Evolutionary conservation across 495 filamentous ascomycete species (phyloP).

Genomic region (Aspergillus mulundensis): DNA sequence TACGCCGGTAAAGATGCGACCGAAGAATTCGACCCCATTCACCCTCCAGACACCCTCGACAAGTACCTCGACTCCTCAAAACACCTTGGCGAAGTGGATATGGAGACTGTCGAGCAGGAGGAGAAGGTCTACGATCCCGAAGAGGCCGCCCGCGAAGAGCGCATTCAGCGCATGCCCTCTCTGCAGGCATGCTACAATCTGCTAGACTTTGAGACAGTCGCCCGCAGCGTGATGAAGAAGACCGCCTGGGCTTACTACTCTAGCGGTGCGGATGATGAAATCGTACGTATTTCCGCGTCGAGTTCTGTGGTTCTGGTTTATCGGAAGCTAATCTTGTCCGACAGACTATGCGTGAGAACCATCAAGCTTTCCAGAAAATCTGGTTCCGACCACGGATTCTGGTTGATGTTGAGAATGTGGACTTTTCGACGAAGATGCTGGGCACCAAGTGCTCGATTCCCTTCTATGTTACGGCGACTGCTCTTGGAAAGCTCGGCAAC

Average conservation of each 20-base stretch:
- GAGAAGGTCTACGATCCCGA: constrained; percentile 68
- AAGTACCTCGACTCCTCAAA: constrained; percentile 80
- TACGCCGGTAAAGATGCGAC: constrained; percentile 84
- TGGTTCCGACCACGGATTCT: constrained; percentile 91
- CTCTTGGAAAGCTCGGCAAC: constrained; percentile 85
- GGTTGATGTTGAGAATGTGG: constrained; percentile 80
- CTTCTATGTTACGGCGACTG: constrained; percentile 91
- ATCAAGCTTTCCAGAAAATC: constrained; percentile 92
- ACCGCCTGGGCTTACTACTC: constrained; percentile 96
- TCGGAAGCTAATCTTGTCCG: neutral
- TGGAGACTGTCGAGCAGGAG: constrained; percentile 74
- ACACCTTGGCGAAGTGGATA: constrained; percentile 88
- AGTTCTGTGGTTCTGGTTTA: neutral
- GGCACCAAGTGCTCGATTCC: constrained; percentile 76
- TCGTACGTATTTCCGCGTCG: constrained; percentile 57
- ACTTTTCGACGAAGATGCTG: constrained; percentile 85
- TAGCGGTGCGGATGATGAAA: constrained; percentile 93
- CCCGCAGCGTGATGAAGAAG: constrained; percentile 84
- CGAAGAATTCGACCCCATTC: constrained; percentile 86
- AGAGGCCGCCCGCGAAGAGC: constrained; percentile 69
- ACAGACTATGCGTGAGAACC: constrained; percentile 96
- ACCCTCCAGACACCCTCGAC: constrained; percentile 75
- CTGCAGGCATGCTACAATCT: constrained; percentile 92
- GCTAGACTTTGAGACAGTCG: constrained; percentile 91
- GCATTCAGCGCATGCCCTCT: constrained; percentile 72